A percentile compares a stretch with the other conserved stretches of the same genome.
These are phyloP conservation scores for Diaporthe ampelina DNA, from an alignment of 2,329 filamentous ascomycete genomes.

Conservation along the genomic window DNA sequence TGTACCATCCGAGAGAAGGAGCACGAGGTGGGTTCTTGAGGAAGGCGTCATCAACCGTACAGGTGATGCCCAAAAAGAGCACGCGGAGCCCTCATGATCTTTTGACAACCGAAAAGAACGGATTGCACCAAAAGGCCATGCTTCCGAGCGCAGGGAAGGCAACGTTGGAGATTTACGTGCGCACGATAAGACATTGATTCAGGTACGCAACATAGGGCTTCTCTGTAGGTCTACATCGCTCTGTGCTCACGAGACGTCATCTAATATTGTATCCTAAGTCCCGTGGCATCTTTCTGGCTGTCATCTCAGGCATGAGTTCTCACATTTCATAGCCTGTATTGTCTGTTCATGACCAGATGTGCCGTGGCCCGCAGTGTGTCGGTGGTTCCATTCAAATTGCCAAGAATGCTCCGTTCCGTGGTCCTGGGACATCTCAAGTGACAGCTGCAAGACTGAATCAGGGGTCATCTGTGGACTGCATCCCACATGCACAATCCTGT, in stretches of 20 bases:
- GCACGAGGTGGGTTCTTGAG: not conserved
- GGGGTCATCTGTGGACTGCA: conserved; percentile 37
- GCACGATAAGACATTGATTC: not conserved
- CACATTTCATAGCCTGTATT: not conserved
- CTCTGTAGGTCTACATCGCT: not conserved
- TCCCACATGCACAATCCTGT: conserved; percentile 32
- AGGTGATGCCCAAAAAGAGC: conserved; percentile 30
- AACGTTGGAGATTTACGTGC: conserved; percentile 2
- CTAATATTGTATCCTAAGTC: not conserved
- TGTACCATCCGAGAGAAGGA: not conserved
- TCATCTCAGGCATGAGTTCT: not conserved
- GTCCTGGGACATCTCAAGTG: conserved; percentile 27
- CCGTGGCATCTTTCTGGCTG: conserved; percentile 15
- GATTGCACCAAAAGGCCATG: not conserved
- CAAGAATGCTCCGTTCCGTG: conserved; percentile 15
- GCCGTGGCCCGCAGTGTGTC: not conserved
- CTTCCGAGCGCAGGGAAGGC: not conserved
- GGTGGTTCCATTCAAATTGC: not conserved
- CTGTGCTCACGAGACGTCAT: conserved; percentile 30
- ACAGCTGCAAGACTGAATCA: conserved; percentile 41
- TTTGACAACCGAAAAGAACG: conserved; percentile 1
- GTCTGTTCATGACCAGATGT: not conserved
- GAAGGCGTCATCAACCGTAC: not conserved
- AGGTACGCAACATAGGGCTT: not conserved
- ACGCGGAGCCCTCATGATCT: conserved; percentile 6